phyloP scores from a whole-genome alignment of 108 stramenopile genomes.

The Mediolabrus comicus region DNA sequence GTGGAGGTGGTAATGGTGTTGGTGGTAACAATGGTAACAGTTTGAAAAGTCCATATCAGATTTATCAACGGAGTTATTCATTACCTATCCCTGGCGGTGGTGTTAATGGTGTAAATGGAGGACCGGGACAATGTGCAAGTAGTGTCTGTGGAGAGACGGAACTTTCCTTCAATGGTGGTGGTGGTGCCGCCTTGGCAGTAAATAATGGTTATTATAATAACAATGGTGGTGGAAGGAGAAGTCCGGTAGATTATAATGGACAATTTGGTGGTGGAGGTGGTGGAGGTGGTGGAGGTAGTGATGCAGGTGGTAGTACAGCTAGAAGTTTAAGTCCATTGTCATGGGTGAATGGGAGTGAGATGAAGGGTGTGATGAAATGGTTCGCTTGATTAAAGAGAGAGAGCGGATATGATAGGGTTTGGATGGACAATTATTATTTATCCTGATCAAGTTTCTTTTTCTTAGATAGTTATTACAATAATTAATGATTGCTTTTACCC shows the following conservation, averaged over 20 bases:
- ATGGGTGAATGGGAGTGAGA: conserved; percentile 19
- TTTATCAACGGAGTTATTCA: neutral
- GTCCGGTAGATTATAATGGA: neutral
- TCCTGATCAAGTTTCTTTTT: neutral
- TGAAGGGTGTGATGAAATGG: neutral
- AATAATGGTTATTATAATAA: no score
- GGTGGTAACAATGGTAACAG: neutral
- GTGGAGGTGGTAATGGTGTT: conserved; percentile 2
- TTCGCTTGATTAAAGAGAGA: neutral
- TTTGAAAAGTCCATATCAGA: neutral
- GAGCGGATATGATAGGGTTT: neutral
- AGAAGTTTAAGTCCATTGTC: conserved; percentile 9
- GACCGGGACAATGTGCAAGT: neutral
- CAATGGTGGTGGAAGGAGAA: neutral
- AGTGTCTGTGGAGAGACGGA: conserved; percentile 24
- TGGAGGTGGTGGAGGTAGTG: neutral
- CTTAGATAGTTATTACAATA: no score
- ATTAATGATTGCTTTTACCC: no score
- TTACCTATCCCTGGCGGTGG: neutral
- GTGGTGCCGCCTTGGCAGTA: no score
- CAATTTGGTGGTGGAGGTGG: neutral
- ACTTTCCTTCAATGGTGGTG: neutral
- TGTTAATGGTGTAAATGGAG: neutral
- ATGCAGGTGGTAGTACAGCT: neutral
- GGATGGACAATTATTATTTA: no score